Base-by-base conservation (phyloP, 371 early-diverging fungal species). In the Phascolomyces articulosus region DNA sequence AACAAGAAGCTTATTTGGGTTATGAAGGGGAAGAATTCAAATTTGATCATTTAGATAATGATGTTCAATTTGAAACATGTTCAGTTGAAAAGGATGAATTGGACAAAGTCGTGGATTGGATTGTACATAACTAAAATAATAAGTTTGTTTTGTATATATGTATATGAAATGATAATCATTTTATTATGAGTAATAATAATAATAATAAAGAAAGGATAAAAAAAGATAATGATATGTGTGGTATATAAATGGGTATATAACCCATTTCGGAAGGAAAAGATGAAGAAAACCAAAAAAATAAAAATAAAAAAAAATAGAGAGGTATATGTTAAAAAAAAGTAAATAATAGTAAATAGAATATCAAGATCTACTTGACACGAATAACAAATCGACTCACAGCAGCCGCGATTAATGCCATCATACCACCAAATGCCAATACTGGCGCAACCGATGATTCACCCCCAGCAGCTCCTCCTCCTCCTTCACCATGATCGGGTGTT, bases 1-100 rank as follows among this genome's bases (percentile, higher is more conserved):
- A 79, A 38, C 81, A 77, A 28, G 84, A 80, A 56, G 85, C 82
- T 13, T 95, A 77, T 68, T 65, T 95, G 59, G 95, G 95, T 10
- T 90, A 85, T 71, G 95, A 95, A 58, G 90, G 86, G 40, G 87
- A 93, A 68, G 75, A 79, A 51, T 95, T 95, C 69, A 78, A 85
- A 63, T 92, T 95, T 79, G 89, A 90, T 53, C 93, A 95, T 66
- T 64, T 93, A 24, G 86, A 87, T 55, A 91, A 88, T 62, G 67
- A 67, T 10, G 81, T 94, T 4, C 77, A 82, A 40, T 86, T 94
- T 80, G 83, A 83, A 60, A 74, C 78, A 48, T 83, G 82, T 40
- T 85, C 91, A 15, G 85, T 85, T 23, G 80, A 80, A 49, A 79
- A 78, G 48, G 71, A 78, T 29, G 70, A 84, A 27, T 27, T 85